A percentile compares a stretch with the other conserved stretches of the same genome.
phyloP scores from a whole-genome alignment of 73 alveolate species.

The Breviolum minutum region DNA sequence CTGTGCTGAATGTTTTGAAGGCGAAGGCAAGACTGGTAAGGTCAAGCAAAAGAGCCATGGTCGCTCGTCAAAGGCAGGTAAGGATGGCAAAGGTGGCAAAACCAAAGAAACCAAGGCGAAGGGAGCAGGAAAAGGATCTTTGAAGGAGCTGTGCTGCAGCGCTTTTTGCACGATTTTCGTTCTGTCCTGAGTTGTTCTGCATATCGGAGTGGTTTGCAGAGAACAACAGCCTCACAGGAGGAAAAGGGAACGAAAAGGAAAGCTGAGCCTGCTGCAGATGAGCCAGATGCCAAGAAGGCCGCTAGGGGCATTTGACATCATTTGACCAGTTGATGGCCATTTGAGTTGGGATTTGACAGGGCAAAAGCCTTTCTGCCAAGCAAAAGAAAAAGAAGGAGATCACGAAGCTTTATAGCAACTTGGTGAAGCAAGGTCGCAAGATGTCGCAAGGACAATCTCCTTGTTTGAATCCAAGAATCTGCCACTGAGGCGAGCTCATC shows the following conservation, averaged over 20 bases:
- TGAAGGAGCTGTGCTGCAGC: not conserved
- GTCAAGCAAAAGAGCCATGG: slow-evolving; percentile 34
- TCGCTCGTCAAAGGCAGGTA: not conserved
- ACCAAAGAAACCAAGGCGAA: not conserved
- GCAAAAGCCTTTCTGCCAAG: slow-evolving; percentile 54
- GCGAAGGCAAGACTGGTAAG: slow-evolving; percentile 21
- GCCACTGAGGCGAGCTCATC: slow-evolving; percentile 56
- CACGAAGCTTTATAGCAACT: slow-evolving; percentile 52
- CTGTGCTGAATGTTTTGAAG: not conserved
- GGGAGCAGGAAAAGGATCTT: slow-evolving; percentile 50
- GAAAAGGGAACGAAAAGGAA: slow-evolving; percentile 27
- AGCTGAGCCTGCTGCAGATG: slow-evolving; percentile 6
- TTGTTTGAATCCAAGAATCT: not conserved
- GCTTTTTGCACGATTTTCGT: not conserved
- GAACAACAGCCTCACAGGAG: not conserved
- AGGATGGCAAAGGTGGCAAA: not conserved
- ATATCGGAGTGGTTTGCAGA: no score
- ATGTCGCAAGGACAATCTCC: not conserved
- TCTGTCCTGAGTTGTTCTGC: no score
- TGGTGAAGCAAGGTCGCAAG: not conserved
- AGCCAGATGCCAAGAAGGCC: slow-evolving; percentile 13
- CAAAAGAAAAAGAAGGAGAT: slow-evolving; percentile 49
- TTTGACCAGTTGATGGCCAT: not conserved
- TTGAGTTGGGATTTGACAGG: not conserved
- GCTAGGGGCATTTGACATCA: not conserved